These are phyloP conservation scores for Coemansia sp. DNA, from an alignment of 192 early-diverging fungal genomes.

Conservation along the genomic window DNA sequence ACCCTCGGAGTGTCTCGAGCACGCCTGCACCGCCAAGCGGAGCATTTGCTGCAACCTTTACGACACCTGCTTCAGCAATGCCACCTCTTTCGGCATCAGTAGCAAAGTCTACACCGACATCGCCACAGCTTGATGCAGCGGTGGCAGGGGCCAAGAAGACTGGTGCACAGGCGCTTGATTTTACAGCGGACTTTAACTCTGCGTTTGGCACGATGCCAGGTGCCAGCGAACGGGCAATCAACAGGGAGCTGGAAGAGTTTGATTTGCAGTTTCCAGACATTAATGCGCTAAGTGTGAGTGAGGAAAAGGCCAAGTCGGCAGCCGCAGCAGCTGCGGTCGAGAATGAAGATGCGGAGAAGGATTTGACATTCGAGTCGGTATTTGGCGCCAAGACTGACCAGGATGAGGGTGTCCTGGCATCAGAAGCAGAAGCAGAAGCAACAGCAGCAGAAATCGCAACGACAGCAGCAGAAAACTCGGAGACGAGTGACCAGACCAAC, in stretches of 20 bases:
- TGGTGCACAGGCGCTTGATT: slow-evolving; percentile 9
- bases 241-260: slow-evolving; percentile 48
- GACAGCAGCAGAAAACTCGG: neutral
- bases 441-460: neutral
- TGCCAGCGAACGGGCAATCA: slow-evolving; percentile 26
- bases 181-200: slow-evolving; percentile 44
- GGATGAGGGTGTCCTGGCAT: neutral
- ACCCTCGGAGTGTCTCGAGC: slow-evolving; percentile 47
- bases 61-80: neutral
- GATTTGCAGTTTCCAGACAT: slow-evolving; percentile 52
- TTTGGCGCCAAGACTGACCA: slow-evolving; percentile 24
- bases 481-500: neutral
- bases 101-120: slow-evolving; percentile 29
- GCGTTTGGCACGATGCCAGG: slow-evolving; percentile 39
- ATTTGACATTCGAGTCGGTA: slow-evolving; percentile 53
- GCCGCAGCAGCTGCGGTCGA: slow-evolving; percentile 7
- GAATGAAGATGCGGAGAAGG: slow-evolving; percentile 11
- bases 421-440: neutral
- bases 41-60: slow-evolving; percentile 1
- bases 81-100: neutral
- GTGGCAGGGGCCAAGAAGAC: neutral
- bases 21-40: slow-evolving; percentile 35
- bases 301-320: slow-evolving; percentile 5
- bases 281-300: slow-evolving; percentile 20
- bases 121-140: slow-evolving; percentile 13